phyloP scores from a whole-genome alignment of 768 basidiomycete genomes.

The Daedaleopsis sinensis region DNA sequence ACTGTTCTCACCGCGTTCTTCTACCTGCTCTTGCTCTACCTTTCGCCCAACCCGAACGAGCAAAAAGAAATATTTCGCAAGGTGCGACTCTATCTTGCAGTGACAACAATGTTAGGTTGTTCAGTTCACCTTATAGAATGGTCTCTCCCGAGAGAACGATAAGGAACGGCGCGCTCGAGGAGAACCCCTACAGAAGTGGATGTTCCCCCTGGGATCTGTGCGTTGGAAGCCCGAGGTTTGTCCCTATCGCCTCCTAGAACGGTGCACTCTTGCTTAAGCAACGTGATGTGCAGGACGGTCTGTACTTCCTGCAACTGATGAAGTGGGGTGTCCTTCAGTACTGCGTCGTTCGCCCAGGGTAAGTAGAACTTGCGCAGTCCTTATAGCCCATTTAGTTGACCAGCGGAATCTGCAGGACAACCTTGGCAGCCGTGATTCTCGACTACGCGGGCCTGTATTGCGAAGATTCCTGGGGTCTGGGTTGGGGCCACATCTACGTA shows the following conservation, averaged over 20 bases:
- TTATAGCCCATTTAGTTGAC: no score
- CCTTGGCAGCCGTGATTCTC: constrained; percentile 61
- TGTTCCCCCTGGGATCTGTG: constrained; percentile 67
- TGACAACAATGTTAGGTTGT: neutral
- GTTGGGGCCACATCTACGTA: constrained; percentile 73
- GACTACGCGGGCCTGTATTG: constrained; percentile 73
- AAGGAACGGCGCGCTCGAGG: constrained; percentile 44
- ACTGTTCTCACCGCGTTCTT: constrained; percentile 79
- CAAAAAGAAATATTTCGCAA: constrained; percentile 64
- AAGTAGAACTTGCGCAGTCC: constrained; percentile 19
- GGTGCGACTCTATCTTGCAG: constrained; percentile 9
- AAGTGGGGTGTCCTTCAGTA: constrained; percentile 81
- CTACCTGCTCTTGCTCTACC: constrained; percentile 71
- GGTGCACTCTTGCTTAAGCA: neutral
- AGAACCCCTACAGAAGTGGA: constrained; percentile 57
- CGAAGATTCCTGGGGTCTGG: constrained; percentile 66
- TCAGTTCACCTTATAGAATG: constrained; percentile 30
- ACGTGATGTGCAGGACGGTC: constrained; percentile 49
- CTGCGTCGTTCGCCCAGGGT: constrained; percentile 65
- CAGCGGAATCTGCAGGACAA: constrained; percentile 41
- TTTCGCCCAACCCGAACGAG: constrained; percentile 63
- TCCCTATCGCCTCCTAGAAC: neutral
- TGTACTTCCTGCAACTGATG: constrained; percentile 73
- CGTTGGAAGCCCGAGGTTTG: constrained; percentile 62
- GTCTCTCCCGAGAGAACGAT: constrained; percentile 61